phyloP scores from a whole-genome alignment of 768 basidiomycete species.

The Kwoniella sp. region DNA sequence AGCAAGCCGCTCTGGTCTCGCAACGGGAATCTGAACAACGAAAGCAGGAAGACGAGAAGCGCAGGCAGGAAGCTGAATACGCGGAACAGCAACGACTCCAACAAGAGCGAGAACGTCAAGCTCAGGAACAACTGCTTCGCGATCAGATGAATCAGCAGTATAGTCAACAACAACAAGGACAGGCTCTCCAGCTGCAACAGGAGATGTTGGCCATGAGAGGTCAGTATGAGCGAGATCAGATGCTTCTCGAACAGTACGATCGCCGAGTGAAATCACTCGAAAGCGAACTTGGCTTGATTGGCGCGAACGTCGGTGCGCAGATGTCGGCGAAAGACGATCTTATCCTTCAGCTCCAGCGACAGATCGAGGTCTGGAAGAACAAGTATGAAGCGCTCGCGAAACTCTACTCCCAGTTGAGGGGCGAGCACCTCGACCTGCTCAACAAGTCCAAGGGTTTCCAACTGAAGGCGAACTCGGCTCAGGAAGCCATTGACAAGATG shows the following conservation, averaged over 20 bases:
- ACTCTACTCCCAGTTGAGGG: conserved; percentile 94
- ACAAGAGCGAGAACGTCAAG: conserved; percentile 76
- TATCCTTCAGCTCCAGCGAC: conserved; percentile 91
- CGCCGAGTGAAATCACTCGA: conserved; percentile 92
- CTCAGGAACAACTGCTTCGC: conserved; percentile 72
- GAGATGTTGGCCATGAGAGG: conserved; percentile 89
- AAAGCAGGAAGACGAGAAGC: conserved; percentile 69
- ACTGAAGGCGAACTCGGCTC: conserved; percentile 94
- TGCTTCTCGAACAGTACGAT: conserved; percentile 96
- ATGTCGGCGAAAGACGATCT: conserved; percentile 88
- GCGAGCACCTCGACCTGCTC: conserved; percentile 95
- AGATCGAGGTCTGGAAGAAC: conserved; percentile 93
- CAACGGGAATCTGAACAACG: conserved; percentile 79
- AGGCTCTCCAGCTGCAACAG: conserved; percentile 77
- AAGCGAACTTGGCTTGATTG: conserved; percentile 72
- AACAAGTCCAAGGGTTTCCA: conserved; percentile 96
- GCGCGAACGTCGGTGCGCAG: conserved; percentile 74
- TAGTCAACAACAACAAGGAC: conserved; percentile 59
- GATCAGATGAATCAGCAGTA: conserved; percentile 64
- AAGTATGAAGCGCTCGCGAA: conserved; percentile 99
- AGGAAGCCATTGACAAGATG: conserved; percentile 97
- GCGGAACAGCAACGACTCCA: conserved; percentile 83
- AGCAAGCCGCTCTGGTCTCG: conserved; percentile 79
- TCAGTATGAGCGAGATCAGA: conserved; percentile 96
- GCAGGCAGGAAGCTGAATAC: conserved; percentile 78